Evolutionary conservation across 1,284 basidiomycete genomes (phyloP).

Genomic region (Leucoagaricus sp.): DNA sequence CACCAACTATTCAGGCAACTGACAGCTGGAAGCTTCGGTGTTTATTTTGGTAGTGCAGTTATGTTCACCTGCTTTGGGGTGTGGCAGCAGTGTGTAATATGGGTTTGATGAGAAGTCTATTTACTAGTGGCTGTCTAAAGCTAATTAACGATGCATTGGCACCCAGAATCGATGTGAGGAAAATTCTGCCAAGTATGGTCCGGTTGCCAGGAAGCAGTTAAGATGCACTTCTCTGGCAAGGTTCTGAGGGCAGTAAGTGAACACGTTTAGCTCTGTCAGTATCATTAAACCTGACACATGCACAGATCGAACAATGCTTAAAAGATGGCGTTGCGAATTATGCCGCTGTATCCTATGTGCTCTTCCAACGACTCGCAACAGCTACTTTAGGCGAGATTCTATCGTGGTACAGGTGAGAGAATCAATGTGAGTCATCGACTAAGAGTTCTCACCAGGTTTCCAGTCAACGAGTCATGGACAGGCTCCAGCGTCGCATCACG

Average conservation of each 20-base stretch:
- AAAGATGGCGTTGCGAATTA: not conserved
- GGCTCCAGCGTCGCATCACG: not conserved
- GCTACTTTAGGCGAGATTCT: not conserved
- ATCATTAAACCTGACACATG: not conserved
- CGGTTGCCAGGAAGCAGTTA: slow-evolving; percentile 9
- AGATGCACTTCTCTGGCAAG: slow-evolving; percentile 13
- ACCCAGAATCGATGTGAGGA: too few relatives aligned
- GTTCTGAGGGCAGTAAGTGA: slow-evolving; percentile 9
- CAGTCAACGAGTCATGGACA: not conserved
- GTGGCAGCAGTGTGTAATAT: too few relatives aligned
- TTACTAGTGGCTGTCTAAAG: too few relatives aligned
- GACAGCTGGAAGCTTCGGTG: too few relatives aligned
- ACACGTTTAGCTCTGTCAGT: not conserved
- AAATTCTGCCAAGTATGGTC: too few relatives aligned
- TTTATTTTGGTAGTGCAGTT: too few relatives aligned
- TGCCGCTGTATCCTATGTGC: not conserved
- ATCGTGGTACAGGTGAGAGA: slow-evolving; percentile 13
- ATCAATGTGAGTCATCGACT: not conserved
- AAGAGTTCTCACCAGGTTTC: not conserved
- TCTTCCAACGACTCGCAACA: not conserved
- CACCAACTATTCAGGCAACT: too few relatives aligned
- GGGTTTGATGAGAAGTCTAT: too few relatives aligned
- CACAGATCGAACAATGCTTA: slow-evolving; percentile 14
- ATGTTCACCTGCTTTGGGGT: too few relatives aligned
- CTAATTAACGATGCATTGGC: too few relatives aligned